Conservation (phyloP, 768 basidiomycete species). For the Boletus vinaceobasis region DNA sequence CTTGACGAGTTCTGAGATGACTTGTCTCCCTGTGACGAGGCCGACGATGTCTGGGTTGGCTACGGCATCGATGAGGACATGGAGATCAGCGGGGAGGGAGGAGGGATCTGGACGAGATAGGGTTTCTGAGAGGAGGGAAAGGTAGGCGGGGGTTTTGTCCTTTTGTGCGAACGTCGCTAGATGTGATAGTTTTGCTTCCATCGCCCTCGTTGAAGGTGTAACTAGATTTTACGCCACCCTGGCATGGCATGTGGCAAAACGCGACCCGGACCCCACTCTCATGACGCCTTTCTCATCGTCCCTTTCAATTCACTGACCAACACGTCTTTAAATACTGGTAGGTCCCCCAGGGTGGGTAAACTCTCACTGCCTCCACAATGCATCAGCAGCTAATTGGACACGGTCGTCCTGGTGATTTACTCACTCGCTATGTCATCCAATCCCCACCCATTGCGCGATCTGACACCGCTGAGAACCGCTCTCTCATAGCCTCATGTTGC, state of each 20-base stretch:
- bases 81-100: slow-evolving; percentile 53
- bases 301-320: background rate
- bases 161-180: slow-evolving; percentile 69
- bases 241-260: background rate
- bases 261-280: background rate
- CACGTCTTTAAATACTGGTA: background rate
- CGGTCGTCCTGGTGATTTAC: slow-evolving; percentile 31
- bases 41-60: slow-evolving; percentile 79
- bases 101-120: slow-evolving; percentile 49
- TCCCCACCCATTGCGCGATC: background rate
- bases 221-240: background rate
- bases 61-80: slow-evolving; percentile 71
- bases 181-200: slow-evolving; percentile 68
- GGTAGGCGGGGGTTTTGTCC: slow-evolving; percentile 77
- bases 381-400: background rate
- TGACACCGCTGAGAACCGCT: slow-evolving; percentile 16
- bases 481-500: slow-evolving; percentile 19
- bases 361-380: slow-evolving; percentile 5
- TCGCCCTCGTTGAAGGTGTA: slow-evolving; percentile 22
- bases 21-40: slow-evolving; percentile 84
- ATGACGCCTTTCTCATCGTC: background rate
- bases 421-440: slow-evolving; percentile 1
- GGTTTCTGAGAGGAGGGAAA: slow-evolving; percentile 63
- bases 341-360: background rate
- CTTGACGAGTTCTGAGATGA: slow-evolving; percentile 81